Percentiles rank a stretch among this genome's conserved stretches.
These are phyloP conservation scores for Eremomyces bilateralis DNA, from an alignment of 495 filamentous ascomycete species.

Conservation along the genomic window DNA sequence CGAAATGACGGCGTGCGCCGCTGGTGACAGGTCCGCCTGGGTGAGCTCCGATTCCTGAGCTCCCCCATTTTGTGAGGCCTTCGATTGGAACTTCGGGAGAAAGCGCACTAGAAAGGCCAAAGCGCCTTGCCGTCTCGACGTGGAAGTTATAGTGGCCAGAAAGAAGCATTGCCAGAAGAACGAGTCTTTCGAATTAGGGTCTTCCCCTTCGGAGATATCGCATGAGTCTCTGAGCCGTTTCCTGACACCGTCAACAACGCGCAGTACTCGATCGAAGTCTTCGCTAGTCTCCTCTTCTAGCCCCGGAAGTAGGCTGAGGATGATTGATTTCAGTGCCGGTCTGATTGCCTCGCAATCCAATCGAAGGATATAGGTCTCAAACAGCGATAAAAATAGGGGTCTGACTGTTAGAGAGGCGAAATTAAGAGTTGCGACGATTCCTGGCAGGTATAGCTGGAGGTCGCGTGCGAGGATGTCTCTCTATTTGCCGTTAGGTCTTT, in stretches of 20 bases:
- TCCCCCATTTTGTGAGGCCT: not conserved
- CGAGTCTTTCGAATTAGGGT: slow-evolving; percentile 38
- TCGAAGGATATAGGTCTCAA: slow-evolving; percentile 58
- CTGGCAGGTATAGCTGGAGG: slow-evolving; percentile 70
- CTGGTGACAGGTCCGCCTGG: slow-evolving; percentile 15
- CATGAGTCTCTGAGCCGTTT: slow-evolving; percentile 2
- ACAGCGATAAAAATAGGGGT: slow-evolving; percentile 57
- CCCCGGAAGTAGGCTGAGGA: slow-evolving; percentile 69
- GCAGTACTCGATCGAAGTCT: slow-evolving; percentile 78
- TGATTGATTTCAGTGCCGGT: slow-evolving; percentile 71
- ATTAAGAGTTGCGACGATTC: slow-evolving; percentile 66
- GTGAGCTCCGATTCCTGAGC: slow-evolving; percentile 9
- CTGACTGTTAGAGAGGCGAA: slow-evolving; percentile 84
- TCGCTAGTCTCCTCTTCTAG: slow-evolving; percentile 92
- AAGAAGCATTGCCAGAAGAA: slow-evolving; percentile 99
- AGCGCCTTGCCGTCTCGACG: slow-evolving; percentile 61
- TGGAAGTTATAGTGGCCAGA: slow-evolving; percentile 72
- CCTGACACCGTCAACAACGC: slow-evolving; percentile 26
- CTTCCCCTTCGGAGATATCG: slow-evolving; percentile 1
- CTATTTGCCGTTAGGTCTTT: too few relatives aligned
- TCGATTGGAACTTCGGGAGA: slow-evolving; percentile 40
- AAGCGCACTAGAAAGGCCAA: slow-evolving; percentile 64
- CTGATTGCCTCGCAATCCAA: slow-evolving; percentile 48
- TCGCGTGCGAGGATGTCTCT: slow-evolving; percentile 57
- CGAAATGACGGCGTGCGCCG: slow-evolving; percentile 51